Evolutionary conservation across 225 moss, liverwort and hornwort species (phyloP), one percentile per base, ranked within the genome.

Genomic region (Lunularia cruciata): DNA sequence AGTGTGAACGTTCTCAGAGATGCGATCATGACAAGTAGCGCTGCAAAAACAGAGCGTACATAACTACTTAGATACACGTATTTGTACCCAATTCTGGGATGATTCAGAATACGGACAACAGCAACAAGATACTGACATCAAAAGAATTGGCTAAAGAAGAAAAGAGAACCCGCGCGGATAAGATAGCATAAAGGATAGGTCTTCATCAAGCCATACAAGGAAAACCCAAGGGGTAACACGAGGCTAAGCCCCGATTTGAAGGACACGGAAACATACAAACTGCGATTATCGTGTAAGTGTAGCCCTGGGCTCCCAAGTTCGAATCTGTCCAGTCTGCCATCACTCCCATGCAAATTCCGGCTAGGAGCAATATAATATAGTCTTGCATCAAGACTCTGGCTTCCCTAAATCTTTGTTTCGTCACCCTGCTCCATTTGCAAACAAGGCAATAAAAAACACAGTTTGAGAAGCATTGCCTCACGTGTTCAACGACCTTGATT

Each of bases 21-120:
- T 31, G 89, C 95, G 71, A 95, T 92, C 95, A 95, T 95, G 31
- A 89, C 74, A 37, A 95, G 73, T 60, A 95, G 85, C 56, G 92
- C 95, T 95, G 88, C 79, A 74, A 67, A 0, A 36, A 34, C 9
- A 40, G n/a, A n/a, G 6, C 40, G 13, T 40, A 40, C 40, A 40
- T 13, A 40, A 6, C 13, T 40, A 13, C 6, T 40, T 40, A n/a
- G n/a, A n/a, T n/a, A n/a, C n/a, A n/a, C n/a, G n/a, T n/a, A n/a
- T n/a, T n/a, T n/a, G n/a, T n/a, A n/a, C n/a, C n/a, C n/a, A n/a
- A n/a, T n/a, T n/a, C n/a, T n/a, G n/a, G n/a, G n/a, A n/a, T n/a
- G n/a, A n/a, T n/a, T n/a, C n/a, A n/a, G n/a, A n/a, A n/a, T n/a
- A n/a, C n/a, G n/a, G 9, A 65, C 19, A 63, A 16, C 1, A 42